Base-by-base conservation (phyloP, 2,329 filamentous ascomycete genomes). In the Clonostachys byssicola region DNA sequence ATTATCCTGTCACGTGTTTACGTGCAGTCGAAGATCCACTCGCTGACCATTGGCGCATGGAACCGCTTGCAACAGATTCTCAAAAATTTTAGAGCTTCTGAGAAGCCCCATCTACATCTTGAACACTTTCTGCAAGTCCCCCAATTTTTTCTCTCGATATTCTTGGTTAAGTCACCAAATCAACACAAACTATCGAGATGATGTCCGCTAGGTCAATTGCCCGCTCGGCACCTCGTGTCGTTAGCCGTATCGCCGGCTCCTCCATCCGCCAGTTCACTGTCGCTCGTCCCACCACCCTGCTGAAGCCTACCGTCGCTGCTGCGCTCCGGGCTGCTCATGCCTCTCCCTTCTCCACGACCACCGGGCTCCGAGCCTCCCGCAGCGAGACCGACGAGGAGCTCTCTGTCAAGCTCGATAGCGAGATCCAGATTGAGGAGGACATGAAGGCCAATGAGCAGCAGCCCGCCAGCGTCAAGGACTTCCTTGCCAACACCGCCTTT, bases 401-500 rank as follows among this genome's bases (percentile, higher is more conserved):
- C 46, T 80, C 85, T 39, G 82, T 84, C 50, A 97, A 97, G 80
- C 81, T 99, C 44, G 82, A 89, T 55, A 85, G 83, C 62, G 92
- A 96, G 74, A 77, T 95, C 55, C 73, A 83, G 66, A 84, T 95
- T 62, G 94, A 97, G 78, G 81, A 83, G 60, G 85, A 92, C 62
- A 85, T 91, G 70, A 85, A 86, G 70, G 78, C 85, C 55, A 77
- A 81, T 51, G 82, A 89, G 60, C 80, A 88, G 54, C 71, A 88
- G 55, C 86, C 90, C 39, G 78, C 83, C 53, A 88, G 85, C 65
- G 81, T 96, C 67, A 86, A 90, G 72, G 89, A 94, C 66, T 96
- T 95, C 70, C 72, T 96, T 43, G 84, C 92, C 63, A 92, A 89
- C 72, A 85, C 86, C 62, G 80, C 86, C 39, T 99, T 91, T 69